phyloP scores from a whole-genome alignment of 345 rosid species.

The Ceriops decandra region DNA sequence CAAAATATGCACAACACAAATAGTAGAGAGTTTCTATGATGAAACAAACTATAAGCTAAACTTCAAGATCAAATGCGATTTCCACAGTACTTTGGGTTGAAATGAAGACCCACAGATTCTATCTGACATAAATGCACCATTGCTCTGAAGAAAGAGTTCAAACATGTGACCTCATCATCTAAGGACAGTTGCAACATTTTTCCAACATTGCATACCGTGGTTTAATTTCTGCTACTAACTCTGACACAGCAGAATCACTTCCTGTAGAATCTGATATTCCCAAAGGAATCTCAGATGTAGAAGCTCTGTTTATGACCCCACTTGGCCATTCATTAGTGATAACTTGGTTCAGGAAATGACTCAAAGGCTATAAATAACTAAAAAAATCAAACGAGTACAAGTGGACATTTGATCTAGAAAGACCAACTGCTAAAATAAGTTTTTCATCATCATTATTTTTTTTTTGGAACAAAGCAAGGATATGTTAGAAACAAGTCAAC shows the following conservation, averaged over 20 bases:
- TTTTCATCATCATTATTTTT: not conserved
- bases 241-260: slow-evolving; percentile 54
- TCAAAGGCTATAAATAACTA: not conserved
- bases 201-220: slow-evolving; percentile 61
- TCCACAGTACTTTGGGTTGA: no score
- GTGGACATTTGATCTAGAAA: not conserved
- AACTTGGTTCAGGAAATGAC: slow-evolving; percentile 46
- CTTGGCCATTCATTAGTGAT: slow-evolving; percentile 94
- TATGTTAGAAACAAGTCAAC: slow-evolving; percentile 81
- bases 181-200: slow-evolving; percentile 1
- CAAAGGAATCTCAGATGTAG: slow-evolving; percentile 44
- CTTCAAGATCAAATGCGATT: no score
- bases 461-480: slow-evolving; percentile 42
- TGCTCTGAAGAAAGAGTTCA: not conserved
- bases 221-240: slow-evolving; percentile 76
- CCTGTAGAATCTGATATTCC: slow-evolving; percentile 53
- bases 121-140: no score
- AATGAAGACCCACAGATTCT: no score
- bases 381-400: not conserved
- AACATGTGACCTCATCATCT: not conserved
- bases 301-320: slow-evolving; percentile 58
- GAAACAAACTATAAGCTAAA: no score
- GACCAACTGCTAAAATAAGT: slow-evolving; percentile 1
- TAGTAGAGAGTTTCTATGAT: no score
- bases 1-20: no score